Conservation (phyloP, 2,329 filamentous ascomycete species). For the Phialophora expanda region DNA sequence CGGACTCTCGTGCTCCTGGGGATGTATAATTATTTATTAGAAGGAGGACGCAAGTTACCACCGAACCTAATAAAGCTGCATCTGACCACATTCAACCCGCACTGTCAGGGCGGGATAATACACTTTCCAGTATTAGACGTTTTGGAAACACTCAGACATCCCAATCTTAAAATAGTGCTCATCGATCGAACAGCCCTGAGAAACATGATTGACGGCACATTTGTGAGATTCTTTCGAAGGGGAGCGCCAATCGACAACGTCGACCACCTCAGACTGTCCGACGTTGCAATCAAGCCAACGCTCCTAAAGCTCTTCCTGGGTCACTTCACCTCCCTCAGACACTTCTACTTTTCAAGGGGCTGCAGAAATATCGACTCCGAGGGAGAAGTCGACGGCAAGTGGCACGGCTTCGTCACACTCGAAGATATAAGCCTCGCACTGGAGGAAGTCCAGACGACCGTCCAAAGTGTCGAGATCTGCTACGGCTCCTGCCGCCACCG, state of each 20-base stretch:
- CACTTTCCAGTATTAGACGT: no score
- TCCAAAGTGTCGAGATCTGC: not conserved
- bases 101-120: no score
- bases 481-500: not conserved
- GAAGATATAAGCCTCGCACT: not conserved
- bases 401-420: no score
- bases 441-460: not conserved
- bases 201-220: no score
- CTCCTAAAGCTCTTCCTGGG: not conserved
- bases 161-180: no score
- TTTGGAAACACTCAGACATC: no score
- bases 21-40: not conserved
- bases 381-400: no score
- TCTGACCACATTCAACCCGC: no score
- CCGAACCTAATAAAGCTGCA: no score
- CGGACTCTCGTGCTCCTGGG: not conserved
- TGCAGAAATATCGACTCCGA: not conserved
- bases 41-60: not conserved
- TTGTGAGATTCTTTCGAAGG: no score
- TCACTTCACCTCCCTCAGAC: not conserved
- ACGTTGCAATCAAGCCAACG: not conserved
- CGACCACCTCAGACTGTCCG: not conserved
- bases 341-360: not conserved
- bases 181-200: no score
- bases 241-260: not conserved